Evolutionary conservation across 2,329 filamentous ascomycete species (phyloP).

Genomic region (Hymenoscyphus fructigenus): DNA sequence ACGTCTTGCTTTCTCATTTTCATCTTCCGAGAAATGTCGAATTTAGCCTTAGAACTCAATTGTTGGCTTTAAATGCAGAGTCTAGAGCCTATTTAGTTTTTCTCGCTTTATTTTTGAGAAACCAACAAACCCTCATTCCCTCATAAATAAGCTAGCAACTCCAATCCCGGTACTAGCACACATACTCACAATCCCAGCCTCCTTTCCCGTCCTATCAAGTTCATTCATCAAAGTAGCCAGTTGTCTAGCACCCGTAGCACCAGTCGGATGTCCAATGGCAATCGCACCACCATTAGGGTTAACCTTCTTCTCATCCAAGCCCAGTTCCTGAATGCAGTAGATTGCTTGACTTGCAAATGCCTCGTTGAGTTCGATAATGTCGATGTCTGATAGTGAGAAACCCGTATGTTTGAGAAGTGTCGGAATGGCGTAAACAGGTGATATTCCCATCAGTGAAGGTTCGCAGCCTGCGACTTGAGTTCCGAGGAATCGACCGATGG

Average conservation of each 20-base stretch:
- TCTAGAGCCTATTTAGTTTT: neutral
- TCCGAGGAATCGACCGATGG: conserved; percentile 65
- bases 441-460: conserved; percentile 69
- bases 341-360: conserved; percentile 32
- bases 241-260: conserved; percentile 51
- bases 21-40: no score
- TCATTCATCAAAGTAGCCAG: conserved; percentile 49
- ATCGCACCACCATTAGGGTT: conserved; percentile 56
- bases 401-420: conserved; percentile 59
- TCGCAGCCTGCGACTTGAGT: conserved; percentile 61
- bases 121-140: conserved; percentile 16
- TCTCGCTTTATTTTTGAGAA: neutral
- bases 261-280: conserved; percentile 52
- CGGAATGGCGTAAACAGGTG: conserved; percentile 63
- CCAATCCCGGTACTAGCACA: conserved; percentile 38
- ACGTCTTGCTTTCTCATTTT: no score
- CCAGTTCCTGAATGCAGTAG: conserved; percentile 48
- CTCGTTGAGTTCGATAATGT: conserved; percentile 69
- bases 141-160: conserved; percentile 27
- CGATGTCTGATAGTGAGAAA: conserved; percentile 56
- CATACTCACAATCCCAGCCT: conserved; percentile 52
- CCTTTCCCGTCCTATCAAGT: conserved; percentile 46
- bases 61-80: neutral
- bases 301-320: conserved; percentile 47
- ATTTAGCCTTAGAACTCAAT: no score